Percentiles rank a stretch among this genome's conserved stretches.
Conservation (phyloP, 768 basidiomycete species). For the Rhodosporidiobolus sp. region DNA sequence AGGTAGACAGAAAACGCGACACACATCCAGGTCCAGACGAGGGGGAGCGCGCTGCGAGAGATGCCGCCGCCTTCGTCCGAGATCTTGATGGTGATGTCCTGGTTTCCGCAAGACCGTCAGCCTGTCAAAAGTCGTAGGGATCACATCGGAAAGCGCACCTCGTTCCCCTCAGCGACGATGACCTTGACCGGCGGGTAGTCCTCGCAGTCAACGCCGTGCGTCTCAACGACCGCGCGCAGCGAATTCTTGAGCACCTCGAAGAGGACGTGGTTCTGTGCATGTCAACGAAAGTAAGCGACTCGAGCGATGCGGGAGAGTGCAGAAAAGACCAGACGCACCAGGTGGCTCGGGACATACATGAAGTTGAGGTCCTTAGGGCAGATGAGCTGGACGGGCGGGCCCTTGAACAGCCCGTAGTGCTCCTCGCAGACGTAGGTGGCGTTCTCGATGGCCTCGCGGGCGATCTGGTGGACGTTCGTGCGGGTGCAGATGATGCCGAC, state of each 20-base stretch:
- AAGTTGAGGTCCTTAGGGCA: conserved; percentile 83
- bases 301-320: not conserved
- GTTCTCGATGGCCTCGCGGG: conserved; percentile 98
- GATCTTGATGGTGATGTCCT: conserved; percentile 97
- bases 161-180: conserved; percentile 92
- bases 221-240: conserved; percentile 90
- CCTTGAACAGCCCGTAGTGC: conserved; percentile 88
- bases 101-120: not conserved
- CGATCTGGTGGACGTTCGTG: conserved; percentile 94
- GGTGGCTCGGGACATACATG: conserved; percentile 91
- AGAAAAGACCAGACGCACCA: conserved; percentile 49
- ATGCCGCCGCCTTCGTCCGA: conserved; percentile 96
- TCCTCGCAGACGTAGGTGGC: conserved; percentile 83
- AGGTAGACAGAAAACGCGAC: conserved; percentile 51
- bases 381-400: conserved; percentile 92
- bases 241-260: conserved; percentile 99
- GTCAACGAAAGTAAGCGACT: not conserved
- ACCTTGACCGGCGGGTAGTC: conserved; percentile 88
- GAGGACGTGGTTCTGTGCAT: conserved; percentile 65
- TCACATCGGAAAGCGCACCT: conserved; percentile 45
- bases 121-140: not conserved
- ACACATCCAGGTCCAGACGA: conserved; percentile 98
- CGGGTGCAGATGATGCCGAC: conserved; percentile 97
- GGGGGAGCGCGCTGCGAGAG: conserved; percentile 73
- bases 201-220: conserved; percentile 76